A percentile compares a stretch with the other conserved stretches of the same genome.
phyloP scores from a whole-genome alignment of 2,329 filamentous ascomycete species.

The Xylaria sp. region DNA sequence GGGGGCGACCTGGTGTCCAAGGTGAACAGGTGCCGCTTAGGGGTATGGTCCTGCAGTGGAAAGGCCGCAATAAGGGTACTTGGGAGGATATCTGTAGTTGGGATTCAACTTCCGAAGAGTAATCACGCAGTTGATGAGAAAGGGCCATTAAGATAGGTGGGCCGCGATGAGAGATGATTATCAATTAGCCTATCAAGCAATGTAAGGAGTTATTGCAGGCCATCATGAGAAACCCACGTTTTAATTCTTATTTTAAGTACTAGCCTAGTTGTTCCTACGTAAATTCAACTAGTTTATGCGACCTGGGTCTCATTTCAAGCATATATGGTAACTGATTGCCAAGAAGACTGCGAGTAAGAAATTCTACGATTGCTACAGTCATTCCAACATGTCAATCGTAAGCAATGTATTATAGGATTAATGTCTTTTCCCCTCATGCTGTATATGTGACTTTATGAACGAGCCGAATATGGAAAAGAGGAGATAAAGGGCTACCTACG shows the following conservation, averaged over 20 bases:
- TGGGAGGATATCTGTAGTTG: conserved; percentile 35
- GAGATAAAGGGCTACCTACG: too few relatives aligned
- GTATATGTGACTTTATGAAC: too few relatives aligned
- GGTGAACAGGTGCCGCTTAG: conserved; percentile 5
- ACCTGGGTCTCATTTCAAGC: neutral
- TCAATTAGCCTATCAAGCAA: neutral
- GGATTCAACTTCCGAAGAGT: conserved; percentile 13
- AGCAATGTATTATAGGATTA: too few relatives aligned
- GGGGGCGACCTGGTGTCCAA: conserved; percentile 5
- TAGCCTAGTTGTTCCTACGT: neutral
- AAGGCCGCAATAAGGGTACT: neutral
- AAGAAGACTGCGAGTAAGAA: too few relatives aligned
- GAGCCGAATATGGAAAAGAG: too few relatives aligned
- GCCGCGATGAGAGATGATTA: too few relatives aligned
- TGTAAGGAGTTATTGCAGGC: neutral
- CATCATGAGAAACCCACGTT: neutral
- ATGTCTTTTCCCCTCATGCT: too few relatives aligned
- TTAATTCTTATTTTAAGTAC: neutral
- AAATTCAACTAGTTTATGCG: too few relatives aligned
- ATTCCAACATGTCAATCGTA: too few relatives aligned
- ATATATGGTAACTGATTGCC: neutral
- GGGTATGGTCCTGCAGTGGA: conserved; percentile 26
- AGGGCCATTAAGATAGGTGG: too few relatives aligned
- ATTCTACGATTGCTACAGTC: too few relatives aligned
- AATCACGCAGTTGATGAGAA: neutral